phyloP scores from a whole-genome alignment of 352 stramenopile genomes.

The Sclerospora graminicola region DNA sequence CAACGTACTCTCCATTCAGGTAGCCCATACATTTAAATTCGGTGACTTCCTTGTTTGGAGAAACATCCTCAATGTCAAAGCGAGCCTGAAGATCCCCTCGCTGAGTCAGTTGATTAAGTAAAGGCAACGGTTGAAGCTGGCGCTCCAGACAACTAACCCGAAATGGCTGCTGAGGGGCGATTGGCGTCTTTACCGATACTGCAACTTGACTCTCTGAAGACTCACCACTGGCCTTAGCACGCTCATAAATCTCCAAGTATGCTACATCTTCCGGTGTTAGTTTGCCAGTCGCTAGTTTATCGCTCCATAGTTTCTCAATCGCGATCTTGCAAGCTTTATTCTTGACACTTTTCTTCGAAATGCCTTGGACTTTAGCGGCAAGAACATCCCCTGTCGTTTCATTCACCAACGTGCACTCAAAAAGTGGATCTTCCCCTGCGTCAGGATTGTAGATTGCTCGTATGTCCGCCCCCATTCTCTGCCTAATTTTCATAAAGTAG shows the following conservation, averaged over 20 bases:
- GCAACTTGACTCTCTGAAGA: constrained; percentile 1
- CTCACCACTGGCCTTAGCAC: constrained; percentile 11
- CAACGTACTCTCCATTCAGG: constrained; percentile 36
- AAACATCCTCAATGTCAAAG: constrained; percentile 43
- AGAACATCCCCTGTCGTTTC: constrained; percentile 26
- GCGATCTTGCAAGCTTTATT: constrained; percentile 49
- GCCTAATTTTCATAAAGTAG: constrained; percentile 63
- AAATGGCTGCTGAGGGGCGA: constrained; percentile 7
- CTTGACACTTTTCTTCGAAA: constrained; percentile 64
- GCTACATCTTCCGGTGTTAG: constrained; percentile 40
- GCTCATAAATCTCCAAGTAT: constrained; percentile 46
- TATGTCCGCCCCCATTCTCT: constrained; percentile 41
- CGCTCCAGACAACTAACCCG: constrained; percentile 36
- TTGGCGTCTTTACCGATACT: neutral
- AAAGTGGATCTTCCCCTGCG: constrained; percentile 43
- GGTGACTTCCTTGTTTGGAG: constrained; percentile 22
- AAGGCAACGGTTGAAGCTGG: constrained; percentile 25
- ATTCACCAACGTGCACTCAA: constrained; percentile 47
- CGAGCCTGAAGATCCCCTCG: constrained; percentile 31
- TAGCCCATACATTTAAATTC: constrained; percentile 44
- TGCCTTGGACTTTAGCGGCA: constrained; percentile 36
- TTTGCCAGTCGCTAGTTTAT: constrained; percentile 52
- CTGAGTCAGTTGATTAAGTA: constrained; percentile 46
- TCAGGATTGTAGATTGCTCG: constrained; percentile 32
- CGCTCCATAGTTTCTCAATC: constrained; percentile 67